phyloP scores from a whole-genome alignment of 1,284 basidiomycete genomes.

The Flammula alnicola region DNA sequence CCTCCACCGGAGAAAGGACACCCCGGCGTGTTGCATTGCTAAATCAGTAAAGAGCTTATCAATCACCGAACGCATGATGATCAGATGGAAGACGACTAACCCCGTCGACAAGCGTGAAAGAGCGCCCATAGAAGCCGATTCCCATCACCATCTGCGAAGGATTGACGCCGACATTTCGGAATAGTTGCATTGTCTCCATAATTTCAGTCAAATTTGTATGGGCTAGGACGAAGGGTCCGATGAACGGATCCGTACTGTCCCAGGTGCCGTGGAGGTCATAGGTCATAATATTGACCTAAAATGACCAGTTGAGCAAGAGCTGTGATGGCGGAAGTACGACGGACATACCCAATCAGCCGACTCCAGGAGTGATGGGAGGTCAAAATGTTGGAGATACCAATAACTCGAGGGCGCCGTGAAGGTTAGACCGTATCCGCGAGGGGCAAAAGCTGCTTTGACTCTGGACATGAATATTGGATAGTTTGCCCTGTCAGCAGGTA shows the following conservation, averaged over 20 bases:
- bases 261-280: conserved; percentile 32
- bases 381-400: conserved; percentile 40
- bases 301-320: background rate
- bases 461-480: conserved; percentile 26
- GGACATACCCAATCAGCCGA: conserved; percentile 32
- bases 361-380: conserved; percentile 28
- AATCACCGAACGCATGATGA: no score
- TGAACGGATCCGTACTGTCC: conserved; percentile 26
- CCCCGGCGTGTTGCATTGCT: conserved; percentile 25
- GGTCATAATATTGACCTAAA: conserved; percentile 13
- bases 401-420: conserved; percentile 31
- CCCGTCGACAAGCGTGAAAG: no score
- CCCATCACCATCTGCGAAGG: conserved; percentile 29
- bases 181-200: conserved; percentile 22
- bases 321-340: conserved; percentile 1
- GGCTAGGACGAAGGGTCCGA: conserved; percentile 22
- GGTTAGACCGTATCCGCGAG: conserved; percentile 23
- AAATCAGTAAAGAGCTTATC: no score
- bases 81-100: no score
- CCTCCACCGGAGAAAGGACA: conserved; percentile 25
- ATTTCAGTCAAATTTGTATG: conserved; percentile 33
- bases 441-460: conserved; percentile 23
- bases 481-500: conserved; percentile 21
- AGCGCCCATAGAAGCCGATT: conserved; percentile 36
- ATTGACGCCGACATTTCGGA: conserved; percentile 21